Evolutionary conservation across 768 basidiomycete genomes (phyloP).

Genomic region (Boletus fagicola): DNA sequence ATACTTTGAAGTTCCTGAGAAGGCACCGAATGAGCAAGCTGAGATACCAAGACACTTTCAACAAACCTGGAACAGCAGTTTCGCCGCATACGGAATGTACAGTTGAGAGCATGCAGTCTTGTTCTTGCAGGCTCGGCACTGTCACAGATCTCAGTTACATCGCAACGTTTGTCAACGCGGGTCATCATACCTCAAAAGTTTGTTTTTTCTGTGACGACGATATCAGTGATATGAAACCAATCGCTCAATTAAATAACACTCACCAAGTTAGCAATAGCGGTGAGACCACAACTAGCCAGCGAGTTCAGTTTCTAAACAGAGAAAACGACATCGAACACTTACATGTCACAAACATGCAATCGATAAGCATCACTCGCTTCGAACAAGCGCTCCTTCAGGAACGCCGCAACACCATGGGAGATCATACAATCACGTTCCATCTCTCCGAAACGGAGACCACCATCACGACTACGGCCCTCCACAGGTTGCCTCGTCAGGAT

Average conservation of each 20-base stretch:
- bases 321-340: slow-evolving; percentile 33
- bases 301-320: slow-evolving; percentile 9
- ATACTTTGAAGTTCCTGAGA: slow-evolving; percentile 87
- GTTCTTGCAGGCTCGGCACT: slow-evolving; percentile 96
- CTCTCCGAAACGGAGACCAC: slow-evolving; percentile 99
- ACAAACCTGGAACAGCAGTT: slow-evolving; percentile 88
- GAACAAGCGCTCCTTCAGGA: slow-evolving; percentile 96
- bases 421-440: slow-evolving; percentile 99
- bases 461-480: slow-evolving; percentile 97
- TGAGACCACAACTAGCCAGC: slow-evolving; percentile 76
- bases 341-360: slow-evolving; percentile 96
- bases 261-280: slow-evolving; percentile 94
- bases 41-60: neutral
- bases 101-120: slow-evolving; percentile 91
- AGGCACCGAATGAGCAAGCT: neutral
- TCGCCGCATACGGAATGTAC: slow-evolving; percentile 95
- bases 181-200: slow-evolving; percentile 73
- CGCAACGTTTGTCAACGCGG: neutral
- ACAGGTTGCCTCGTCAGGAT: slow-evolving; percentile 97
- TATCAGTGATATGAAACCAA: slow-evolving; percentile 12
- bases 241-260: slow-evolving; percentile 30
- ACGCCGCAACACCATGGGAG: slow-evolving; percentile 96
- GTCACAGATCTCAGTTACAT: slow-evolving; percentile 3
- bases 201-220: slow-evolving; percentile 76
- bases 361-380: slow-evolving; percentile 93